phyloP scores from a whole-genome alignment of 2,329 filamentous ascomycete species.

The Diaporthe batatas region DNA sequence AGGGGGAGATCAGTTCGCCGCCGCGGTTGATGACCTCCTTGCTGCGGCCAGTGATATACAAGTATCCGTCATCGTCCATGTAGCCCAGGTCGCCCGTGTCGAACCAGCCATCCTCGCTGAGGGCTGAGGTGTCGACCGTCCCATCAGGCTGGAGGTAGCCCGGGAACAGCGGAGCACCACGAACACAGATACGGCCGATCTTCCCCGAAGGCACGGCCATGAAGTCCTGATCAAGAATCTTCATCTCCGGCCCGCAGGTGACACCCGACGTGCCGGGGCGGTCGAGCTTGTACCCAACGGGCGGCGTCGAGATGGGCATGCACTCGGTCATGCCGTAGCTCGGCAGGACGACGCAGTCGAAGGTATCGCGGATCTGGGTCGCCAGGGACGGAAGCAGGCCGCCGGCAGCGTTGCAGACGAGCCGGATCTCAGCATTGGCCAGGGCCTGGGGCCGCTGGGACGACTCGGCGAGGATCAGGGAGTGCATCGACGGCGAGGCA shows the following conservation, averaged over 20 bases:
- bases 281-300: slow-evolving; percentile 72
- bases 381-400: slow-evolving; percentile 86
- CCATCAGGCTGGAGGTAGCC: slow-evolving; percentile 85
- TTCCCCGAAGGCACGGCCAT: slow-evolving; percentile 75
- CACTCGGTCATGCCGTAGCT: slow-evolving; percentile 96
- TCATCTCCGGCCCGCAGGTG: slow-evolving; percentile 85
- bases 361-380: slow-evolving; percentile 80
- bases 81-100: slow-evolving; percentile 89
- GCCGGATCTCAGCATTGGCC: slow-evolving; percentile 75
- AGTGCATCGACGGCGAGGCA: slow-evolving; percentile 92
- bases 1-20: slow-evolving; percentile 90
- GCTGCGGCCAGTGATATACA: slow-evolving; percentile 90
- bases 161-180: slow-evolving; percentile 84
- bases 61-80: slow-evolving; percentile 82
- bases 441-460: slow-evolving; percentile 69
- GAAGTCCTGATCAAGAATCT: slow-evolving; percentile 79
- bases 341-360: slow-evolving; percentile 85
- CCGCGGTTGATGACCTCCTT: slow-evolving; percentile 95
- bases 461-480: slow-evolving; percentile 84
- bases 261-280: slow-evolving; percentile 82
- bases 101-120: slow-evolving; percentile 84
- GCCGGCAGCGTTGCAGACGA: slow-evolving; percentile 89
- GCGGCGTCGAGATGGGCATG: slow-evolving; percentile 86
- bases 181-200: slow-evolving; percentile 87
- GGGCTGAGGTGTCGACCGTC: slow-evolving; percentile 79